Percentiles rank a stretch among this genome's conserved stretches.
Conservation (phyloP, 2,329 filamentous ascomycete species). For the Fusarium pseudonygamai region DNA sequence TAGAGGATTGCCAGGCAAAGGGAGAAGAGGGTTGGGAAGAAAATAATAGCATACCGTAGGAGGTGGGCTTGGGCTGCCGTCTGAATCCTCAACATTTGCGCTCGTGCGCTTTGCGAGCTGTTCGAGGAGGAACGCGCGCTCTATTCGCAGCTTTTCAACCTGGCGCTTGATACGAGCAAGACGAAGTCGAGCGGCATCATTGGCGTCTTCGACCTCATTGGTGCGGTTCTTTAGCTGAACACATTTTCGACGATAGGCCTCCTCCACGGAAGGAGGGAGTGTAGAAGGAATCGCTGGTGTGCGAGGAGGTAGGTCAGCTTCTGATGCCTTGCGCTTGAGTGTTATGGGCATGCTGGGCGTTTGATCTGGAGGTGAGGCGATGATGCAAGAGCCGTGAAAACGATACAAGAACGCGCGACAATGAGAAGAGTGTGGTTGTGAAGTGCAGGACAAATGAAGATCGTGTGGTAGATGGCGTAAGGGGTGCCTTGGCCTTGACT, state of each 20-base stretch:
- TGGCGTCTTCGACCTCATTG: conserved; percentile 90
- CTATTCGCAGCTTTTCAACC: conserved; percentile 90
- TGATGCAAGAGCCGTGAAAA: conserved; percentile 2
- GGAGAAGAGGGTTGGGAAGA: not conserved
- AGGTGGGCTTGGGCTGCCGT: conserved; percentile 81
- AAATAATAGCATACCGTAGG: conserved; percentile 68
- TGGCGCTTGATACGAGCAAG: conserved; percentile 83
- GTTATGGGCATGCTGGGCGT: conserved; percentile 44
- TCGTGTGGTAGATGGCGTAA: conserved; percentile 20
- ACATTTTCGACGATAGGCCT: conserved; percentile 96
- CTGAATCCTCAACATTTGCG: conserved; percentile 79
- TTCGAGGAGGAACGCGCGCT: conserved; percentile 79
- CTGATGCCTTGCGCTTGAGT: conserved; percentile 49
- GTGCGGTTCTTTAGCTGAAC: conserved; percentile 92
- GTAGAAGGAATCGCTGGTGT: conserved; percentile 64
- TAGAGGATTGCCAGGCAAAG: conserved; percentile 31
- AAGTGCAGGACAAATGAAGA: not conserved
- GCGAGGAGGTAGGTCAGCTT: conserved; percentile 48
- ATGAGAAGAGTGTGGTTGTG: conserved; percentile 1
- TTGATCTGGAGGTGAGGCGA: conserved; percentile 13
- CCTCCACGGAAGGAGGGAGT: conserved; percentile 89
- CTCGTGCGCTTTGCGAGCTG: conserved; percentile 79
- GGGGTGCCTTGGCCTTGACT: conserved; percentile 25
- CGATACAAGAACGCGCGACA: not conserved
- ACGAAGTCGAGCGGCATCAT: conserved; percentile 82